Base-by-base conservation (phyloP, 306 rosid genomes). In the Pachyrhizus erosus region DNA sequence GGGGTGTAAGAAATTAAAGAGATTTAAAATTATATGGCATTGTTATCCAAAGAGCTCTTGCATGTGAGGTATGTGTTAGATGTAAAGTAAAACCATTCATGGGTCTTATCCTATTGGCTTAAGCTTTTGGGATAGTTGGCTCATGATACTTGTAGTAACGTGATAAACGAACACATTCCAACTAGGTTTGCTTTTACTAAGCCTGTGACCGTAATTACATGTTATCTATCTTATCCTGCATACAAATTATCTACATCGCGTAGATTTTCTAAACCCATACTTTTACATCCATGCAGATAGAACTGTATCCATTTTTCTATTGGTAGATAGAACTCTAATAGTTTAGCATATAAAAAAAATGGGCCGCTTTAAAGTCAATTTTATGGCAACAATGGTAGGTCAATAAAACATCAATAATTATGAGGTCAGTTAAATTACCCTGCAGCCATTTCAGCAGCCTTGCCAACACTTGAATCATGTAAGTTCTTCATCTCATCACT, bases 361-460 rank as follows among this genome's bases (percentile, higher is more conserved):
- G 20, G 76, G 70, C 7, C 78, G 73, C 43, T 73, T 74, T 37
- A 66, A 21, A 61, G n/a, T 45, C 26, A 5, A 40, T 61, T 70
- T 39, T 42, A 40, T 62, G 66, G 49, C 24, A 81, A 1, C 33
- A 78, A 66, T 66, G 31, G 29, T 42, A 26, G 39, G 60, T 54
- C 24, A 64, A 37, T 72, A 69, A 39, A 83, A 70, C 73, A 64
- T 14, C n/a, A 60, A 70, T 34, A 79, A 37, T 57, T 49, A 61
- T 13, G 40, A 11, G 40, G 67, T 13, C 9, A 34, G 58, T 40
- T 27, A 73, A 61, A n/a, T 83, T 96, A 96, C 99, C 99, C 97
- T 24, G 96, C 89, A 45, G 98, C 98, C 99, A 96, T 90, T 84
- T 96, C 94, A 76, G 98, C 99, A 88, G 99, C 99, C 88, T 92